These are phyloP conservation scores for Daphne laureola DNA, from an alignment of 441 rosid genomes.

Conservation along the genomic window DNA sequence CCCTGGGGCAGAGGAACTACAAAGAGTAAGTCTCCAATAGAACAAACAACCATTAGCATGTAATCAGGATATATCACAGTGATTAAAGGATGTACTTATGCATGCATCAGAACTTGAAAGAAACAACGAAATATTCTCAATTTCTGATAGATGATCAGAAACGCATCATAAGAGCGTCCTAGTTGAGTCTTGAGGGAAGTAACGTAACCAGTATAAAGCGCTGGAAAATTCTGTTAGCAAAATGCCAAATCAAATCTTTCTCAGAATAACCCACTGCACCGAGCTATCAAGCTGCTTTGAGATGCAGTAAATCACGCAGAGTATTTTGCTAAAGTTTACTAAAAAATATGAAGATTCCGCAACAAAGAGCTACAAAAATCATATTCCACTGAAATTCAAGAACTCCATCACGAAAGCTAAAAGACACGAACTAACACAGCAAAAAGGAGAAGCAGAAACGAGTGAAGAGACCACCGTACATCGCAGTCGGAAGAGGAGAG, in stretches of 20 bases:
- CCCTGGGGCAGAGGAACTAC: constrained; percentile 23
- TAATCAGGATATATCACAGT: background rate
- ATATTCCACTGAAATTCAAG: background rate
- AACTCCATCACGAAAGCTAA: background rate
- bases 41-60: constrained; percentile 8
- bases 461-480: constrained; percentile 22
- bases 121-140: no score
- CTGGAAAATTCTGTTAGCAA: no score
- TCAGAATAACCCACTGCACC: background rate
- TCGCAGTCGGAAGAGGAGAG: constrained; percentile 65
- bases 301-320: background rate
- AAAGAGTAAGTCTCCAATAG: constrained; percentile 2
- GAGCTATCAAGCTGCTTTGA: background rate
- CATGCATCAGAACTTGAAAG: background rate
- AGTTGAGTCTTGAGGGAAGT: background rate
- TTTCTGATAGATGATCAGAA: background rate
- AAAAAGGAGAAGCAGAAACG: background rate
- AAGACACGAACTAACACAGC: background rate
- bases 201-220: background rate
- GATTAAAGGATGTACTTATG: background rate
- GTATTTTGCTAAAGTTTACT: background rate
- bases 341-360: background rate
- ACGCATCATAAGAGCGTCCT: background rate
- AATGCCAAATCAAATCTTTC: background rate
- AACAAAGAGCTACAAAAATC: background rate